Conservation (phyloP, 2,329 filamentous ascomycete genomes). For the Huntiella abstrusa region DNA sequence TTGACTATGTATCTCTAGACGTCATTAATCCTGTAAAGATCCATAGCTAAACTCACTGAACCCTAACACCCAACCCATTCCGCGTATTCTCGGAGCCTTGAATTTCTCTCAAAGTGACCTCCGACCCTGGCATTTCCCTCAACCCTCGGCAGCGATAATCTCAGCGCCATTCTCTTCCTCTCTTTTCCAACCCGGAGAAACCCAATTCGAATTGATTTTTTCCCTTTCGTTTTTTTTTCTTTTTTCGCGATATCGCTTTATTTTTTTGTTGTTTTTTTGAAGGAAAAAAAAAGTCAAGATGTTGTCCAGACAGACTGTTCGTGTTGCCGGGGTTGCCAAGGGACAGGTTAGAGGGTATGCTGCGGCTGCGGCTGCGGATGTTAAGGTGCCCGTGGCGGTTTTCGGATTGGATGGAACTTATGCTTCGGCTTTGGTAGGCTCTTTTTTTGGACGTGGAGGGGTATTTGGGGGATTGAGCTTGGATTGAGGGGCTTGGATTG, state of each 20-base stretch:
- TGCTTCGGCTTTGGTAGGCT: constrained; percentile 86
- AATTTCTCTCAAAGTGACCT: constrained; percentile 9
- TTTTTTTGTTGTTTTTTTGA: constrained; percentile 3
- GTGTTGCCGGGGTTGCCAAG: constrained; percentile 36
- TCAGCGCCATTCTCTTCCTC: constrained; percentile 13
- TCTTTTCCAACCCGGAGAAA: constrained; percentile 14
- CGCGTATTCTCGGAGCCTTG: constrained; percentile 7
- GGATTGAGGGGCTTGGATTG: not conserved
- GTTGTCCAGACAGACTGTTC: constrained; percentile 40
- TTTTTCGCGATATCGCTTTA: not conserved
- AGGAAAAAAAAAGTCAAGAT: constrained; percentile 19
- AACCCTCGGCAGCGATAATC: constrained; percentile 9
- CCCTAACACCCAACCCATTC: too few relatives aligned
- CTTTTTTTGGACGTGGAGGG: not conserved
- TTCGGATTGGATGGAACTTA: constrained; percentile 97
- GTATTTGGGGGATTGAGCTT: not conserved
- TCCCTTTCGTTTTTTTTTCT: not conserved
- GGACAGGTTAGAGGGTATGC: constrained; percentile 60
- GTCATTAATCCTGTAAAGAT: too few relatives aligned
- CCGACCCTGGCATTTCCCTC: constrained; percentile 11
- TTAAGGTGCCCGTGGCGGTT: constrained; percentile 73
- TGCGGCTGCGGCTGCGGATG: constrained; percentile 61
- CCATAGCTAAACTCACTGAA: too few relatives aligned
- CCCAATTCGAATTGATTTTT: not conserved
- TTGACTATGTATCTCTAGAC: too few relatives aligned